Conservation (phyloP, 2,329 filamentous ascomycete species). For the Alternaria sp. region DNA sequence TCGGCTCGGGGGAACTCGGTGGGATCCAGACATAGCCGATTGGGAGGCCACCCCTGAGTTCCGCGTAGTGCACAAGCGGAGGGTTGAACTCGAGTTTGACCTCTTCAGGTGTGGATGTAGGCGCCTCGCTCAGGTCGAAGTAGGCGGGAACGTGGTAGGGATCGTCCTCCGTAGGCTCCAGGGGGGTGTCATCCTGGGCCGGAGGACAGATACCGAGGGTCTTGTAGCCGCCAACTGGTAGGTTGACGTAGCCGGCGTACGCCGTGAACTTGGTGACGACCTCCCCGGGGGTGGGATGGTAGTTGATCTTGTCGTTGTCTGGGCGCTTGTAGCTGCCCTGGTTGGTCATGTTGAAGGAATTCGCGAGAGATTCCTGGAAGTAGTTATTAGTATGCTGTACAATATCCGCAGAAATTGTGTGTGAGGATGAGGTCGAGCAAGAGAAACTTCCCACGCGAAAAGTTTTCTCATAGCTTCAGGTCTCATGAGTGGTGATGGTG, state of each 20-base stretch:
- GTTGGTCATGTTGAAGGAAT: not conserved
- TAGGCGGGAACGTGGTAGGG: not conserved
- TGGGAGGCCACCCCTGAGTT: not conserved
- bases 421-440: not conserved
- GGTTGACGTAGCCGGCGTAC: not conserved
- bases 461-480: not conserved
- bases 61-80: constrained; percentile 1
- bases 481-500: not conserved
- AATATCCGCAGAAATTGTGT: not conserved
- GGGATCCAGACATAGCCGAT: constrained; percentile 6
- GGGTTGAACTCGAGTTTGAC: constrained; percentile 5
- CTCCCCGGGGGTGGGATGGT: not conserved
- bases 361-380: not conserved
- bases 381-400: not conserved
- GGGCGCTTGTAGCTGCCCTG: not conserved
- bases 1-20: not conserved
- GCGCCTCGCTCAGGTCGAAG: not conserved
- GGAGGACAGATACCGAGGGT: not conserved
- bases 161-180: not conserved
- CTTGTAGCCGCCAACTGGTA: not conserved
- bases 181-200: not conserved
- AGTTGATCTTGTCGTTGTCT: not conserved
- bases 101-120: not conserved
- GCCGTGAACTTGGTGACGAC: not conserved
- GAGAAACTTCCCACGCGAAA: not conserved